Base-by-base conservation (phyloP, 1,284 basidiomycete species). In the Apiotrichum porosum region DNA sequence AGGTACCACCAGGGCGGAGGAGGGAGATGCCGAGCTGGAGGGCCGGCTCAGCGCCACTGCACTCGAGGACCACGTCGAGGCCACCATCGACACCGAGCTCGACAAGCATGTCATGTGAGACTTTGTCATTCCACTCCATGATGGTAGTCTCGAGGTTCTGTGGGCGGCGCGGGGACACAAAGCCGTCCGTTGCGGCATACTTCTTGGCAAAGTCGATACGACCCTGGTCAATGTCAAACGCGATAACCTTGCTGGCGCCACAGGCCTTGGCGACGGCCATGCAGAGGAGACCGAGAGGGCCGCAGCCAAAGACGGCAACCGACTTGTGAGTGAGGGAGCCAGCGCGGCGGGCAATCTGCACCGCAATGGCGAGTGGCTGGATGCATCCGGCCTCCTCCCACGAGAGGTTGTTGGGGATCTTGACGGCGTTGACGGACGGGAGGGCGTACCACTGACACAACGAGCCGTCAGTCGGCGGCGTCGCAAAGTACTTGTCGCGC, bases 231-330 rank as follows among this genome's bases (percentile, higher is more conserved):
- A 54, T 42, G 54, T 67, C 90, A 56, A 93, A 78, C 5, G 84
- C 88, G 52, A 93, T 79, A 51, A 92, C 78, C 38, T 83, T 81
- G 38, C 79, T 77, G 1, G 88, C 88, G 24, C 87, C 88, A 47
- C 91, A 78, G 1, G 89, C 89, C 64, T 84, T 87, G 15, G 89
- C 88, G 19, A 91, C 88, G 4, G 91, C 91, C 81, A 92, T 90
- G 65, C 82, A 85, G 24, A 95, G 80, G 13, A 95, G 78, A 14
- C 91, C 91, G 55, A 97, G 85, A 6, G 92, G 92, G 1, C 93
- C 92, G n/a, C 76, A 77, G 24, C 91, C 92, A 61, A 92, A 90
- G 45, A 95, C 77, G 22, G 78, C 82, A 53, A 89, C 80, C 30
- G 79, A 79, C 67, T 87, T 82, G 65, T 81, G 81, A 4, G 58